phyloP scores from a whole-genome alignment of 805 yeast genomes.

The Ogataea saltuana region DNA sequence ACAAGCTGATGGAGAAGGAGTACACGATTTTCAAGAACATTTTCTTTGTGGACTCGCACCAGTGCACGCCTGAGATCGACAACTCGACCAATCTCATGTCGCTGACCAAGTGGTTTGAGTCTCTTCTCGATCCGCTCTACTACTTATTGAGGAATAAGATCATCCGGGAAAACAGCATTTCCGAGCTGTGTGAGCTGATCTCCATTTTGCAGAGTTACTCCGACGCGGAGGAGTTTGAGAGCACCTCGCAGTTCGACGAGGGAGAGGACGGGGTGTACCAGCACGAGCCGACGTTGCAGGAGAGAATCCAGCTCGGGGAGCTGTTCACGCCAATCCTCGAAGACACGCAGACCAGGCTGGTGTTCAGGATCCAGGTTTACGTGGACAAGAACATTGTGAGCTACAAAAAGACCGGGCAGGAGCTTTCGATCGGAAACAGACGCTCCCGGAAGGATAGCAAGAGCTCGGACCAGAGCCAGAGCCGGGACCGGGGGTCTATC shows the following conservation, averaged over 20 bases:
- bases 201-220: conserved; percentile 66
- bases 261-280: conserved; percentile 20
- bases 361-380: conserved; percentile 73
- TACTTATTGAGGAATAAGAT: conserved; percentile 66
- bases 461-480: too few species aligned
- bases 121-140: conserved; percentile 74
- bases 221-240: conserved; percentile 52
- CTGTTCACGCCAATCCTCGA: conserved; percentile 70
- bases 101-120: conserved; percentile 60
- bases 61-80: conserved; percentile 20
- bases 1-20: conserved; percentile 63
- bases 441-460: conserved; percentile 11
- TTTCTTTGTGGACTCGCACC: conserved; percentile 41
- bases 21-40: conserved; percentile 54
- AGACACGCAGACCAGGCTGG: conserved; percentile 77
- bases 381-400: conserved; percentile 68
- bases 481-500: too few species aligned
- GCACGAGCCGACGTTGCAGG: conserved; percentile 21
- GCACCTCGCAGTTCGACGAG: conserved; percentile 16
- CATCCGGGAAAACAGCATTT: conserved; percentile 68
- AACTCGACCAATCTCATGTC: conserved; percentile 34
- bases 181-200: conserved; percentile 71
- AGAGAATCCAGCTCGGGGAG: conserved; percentile 39
- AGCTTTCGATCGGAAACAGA: conserved; percentile 59
- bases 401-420: conserved; percentile 68